Evolutionary conservation across 306 rosid genomes (phyloP).

Genomic region (Pueraria montana): DNA sequence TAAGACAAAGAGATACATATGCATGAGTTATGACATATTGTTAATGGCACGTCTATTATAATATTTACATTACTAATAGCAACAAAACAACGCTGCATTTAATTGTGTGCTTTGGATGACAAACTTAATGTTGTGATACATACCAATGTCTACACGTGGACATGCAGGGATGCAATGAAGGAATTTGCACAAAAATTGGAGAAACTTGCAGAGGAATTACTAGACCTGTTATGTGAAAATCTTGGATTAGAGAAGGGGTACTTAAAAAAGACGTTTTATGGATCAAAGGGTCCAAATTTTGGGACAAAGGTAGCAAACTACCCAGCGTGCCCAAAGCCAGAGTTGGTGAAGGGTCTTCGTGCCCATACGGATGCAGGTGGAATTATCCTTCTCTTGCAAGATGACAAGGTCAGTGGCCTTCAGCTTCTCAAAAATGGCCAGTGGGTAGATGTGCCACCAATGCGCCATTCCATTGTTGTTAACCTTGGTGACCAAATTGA

Average conservation of each 20-base stretch:
- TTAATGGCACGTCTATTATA: no score
- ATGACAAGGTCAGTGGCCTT: slow-evolving; percentile 83
- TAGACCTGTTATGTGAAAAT: slow-evolving; percentile 78
- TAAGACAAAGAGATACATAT: no score
- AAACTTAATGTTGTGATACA: no score
- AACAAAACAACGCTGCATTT: no score
- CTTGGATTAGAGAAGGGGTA: slow-evolving; percentile 74
- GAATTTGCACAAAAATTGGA: slow-evolving; percentile 68
- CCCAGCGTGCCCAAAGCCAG: slow-evolving; percentile 81
- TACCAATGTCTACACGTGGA: background rate
- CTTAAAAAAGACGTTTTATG: slow-evolving; percentile 67
- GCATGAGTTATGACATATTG: no score
- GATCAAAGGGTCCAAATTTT: slow-evolving; percentile 71
- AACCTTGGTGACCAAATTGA: slow-evolving; percentile 88
- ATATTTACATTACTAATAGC: no score
- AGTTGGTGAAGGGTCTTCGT: slow-evolving; percentile 77
- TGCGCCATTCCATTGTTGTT: slow-evolving; percentile 81
- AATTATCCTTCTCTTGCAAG: slow-evolving; percentile 77
- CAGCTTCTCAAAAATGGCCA: slow-evolving; percentile 73
- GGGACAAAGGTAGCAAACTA: slow-evolving; percentile 85
- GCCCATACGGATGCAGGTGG: slow-evolving; percentile 90
- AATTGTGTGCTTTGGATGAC: no score
- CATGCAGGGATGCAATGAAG: slow-evolving; percentile 66
- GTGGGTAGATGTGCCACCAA: slow-evolving; percentile 83
- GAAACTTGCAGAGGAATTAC: slow-evolving; percentile 69